Evolutionary conservation across 495 filamentous ascomycete genomes (phyloP), one percentile per base, ranked within the genome.

Genomic region (Penicillium maclennaniae): DNA sequence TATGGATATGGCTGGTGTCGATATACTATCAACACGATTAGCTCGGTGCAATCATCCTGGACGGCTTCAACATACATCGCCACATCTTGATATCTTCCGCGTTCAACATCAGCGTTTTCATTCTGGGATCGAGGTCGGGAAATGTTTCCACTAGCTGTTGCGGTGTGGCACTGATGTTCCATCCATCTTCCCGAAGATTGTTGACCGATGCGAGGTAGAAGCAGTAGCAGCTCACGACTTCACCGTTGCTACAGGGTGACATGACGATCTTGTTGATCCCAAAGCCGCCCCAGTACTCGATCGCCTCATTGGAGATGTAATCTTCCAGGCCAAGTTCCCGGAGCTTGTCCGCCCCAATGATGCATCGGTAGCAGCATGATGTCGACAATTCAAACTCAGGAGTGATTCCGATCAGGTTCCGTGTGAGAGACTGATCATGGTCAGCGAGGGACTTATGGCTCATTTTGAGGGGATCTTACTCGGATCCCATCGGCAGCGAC

Each of bases 231-330:
- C 51, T 59, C 0, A 64, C 60, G 0, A 69, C 51, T 6, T 68
- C 62, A 14, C 67, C 65, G 31, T 64, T 59, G 43, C 62, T 62
- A 34, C 67, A 69, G 2, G 67, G 58, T 0, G 65, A 66, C 56
- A 66, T 59, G 40, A 66, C 62, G 10, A 69, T 68, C 51, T 69
- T 69, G 54, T 66, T 53, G 27, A 66, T 62, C 1, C 65, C 67
- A n/a, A 62, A 60, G 4, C 65, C 65, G 20, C 67, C 67, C 65
- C 67, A 69, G 48, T 68, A 69, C 28, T 69, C 67, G 40, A 69
- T 65, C 0, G 66, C 66, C 6, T 65, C 59, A 43, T 67, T 67
- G 17, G 49, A 49, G 42, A 65, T 60, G 9, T 62, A 61, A 17
- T 66, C 62, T 5, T 60, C 55, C 2, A 69, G 47, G 0, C 55